Evolutionary conservation across 2,329 filamentous ascomycete species (phyloP).

Genomic region (Epichloe festucae): DNA sequence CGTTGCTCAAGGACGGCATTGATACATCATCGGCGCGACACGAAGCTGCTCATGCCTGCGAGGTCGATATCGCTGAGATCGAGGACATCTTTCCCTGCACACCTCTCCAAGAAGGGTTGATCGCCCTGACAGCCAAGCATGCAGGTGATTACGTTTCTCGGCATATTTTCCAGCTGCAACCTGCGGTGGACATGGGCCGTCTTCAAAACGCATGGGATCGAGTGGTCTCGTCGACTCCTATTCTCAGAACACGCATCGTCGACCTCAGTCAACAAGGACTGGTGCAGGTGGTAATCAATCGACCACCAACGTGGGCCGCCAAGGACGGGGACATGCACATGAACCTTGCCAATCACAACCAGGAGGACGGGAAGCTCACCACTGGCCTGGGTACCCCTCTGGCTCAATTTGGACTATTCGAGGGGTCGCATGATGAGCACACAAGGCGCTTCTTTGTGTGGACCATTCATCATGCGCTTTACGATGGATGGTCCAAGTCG

Average conservation of each 20-base stretch:
- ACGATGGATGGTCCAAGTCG: constrained; percentile 39
- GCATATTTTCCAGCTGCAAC: constrained; percentile 7
- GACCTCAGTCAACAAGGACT: constrained; percentile 7
- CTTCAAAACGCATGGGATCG: constrained; percentile 9
- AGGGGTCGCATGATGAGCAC: background rate
- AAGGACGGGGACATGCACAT: background rate
- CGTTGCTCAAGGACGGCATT: background rate
- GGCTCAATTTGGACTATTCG: constrained; percentile 5
- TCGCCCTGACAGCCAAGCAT: constrained; percentile 7
- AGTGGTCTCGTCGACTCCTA: constrained; percentile 7
- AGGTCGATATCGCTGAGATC: constrained; percentile 12
- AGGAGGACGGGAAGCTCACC: background rate
- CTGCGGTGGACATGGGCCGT: constrained; percentile 3
- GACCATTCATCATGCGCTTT: constrained; percentile 28
- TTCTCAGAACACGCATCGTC: constrained; percentile 9
- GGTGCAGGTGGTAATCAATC: constrained; percentile 8
- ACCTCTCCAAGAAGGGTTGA: constrained; percentile 34
- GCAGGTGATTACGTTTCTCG: constrained; percentile 9
- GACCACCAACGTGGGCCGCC: constrained; percentile 1
- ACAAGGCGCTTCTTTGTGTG: constrained; percentile 6
- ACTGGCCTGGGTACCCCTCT: constrained; percentile 9
- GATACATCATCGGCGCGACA: background rate
- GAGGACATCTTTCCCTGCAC: constrained; percentile 23
- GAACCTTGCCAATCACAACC: background rate
- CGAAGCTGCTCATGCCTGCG: constrained; percentile 2